These are phyloP conservation scores for Cicer judaicum DNA, from an alignment of 306 rosid genomes.

Conservation along the genomic window DNA sequence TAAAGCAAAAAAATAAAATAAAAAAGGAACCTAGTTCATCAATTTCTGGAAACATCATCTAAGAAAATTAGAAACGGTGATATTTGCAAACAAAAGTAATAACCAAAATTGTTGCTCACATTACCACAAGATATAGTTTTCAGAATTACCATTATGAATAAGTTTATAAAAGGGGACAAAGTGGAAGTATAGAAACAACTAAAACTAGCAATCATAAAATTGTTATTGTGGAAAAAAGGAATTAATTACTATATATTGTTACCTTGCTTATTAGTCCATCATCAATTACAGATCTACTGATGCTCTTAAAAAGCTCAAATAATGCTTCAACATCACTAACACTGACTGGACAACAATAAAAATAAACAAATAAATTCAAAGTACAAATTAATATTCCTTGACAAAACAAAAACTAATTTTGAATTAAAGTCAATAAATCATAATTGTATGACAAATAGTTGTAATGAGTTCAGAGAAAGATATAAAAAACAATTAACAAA, in stretches of 20 bases:
- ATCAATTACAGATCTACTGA: constrained; percentile 74
- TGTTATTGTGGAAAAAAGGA: constrained; percentile 19
- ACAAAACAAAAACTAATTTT: too few relatives aligned
- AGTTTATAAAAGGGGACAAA: neutral
- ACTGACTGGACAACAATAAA: constrained; percentile 61
- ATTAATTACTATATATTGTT: constrained; percentile 11
- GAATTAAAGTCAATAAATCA: too few relatives aligned
- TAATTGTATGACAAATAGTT: too few relatives aligned
- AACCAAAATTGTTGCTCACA: neutral
- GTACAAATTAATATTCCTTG: neutral
- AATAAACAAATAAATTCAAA: constrained; percentile 32
- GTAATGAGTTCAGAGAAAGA: too few relatives aligned
- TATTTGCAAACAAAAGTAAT: neutral
- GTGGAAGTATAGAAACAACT: neutral
- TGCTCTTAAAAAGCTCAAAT: constrained; percentile 85
- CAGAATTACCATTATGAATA: neutral
- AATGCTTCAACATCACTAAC: constrained; percentile 94
- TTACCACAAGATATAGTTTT: neutral
- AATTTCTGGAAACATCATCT: constrained; percentile 5
- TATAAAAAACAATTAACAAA: constrained; percentile 29
- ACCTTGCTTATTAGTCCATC: constrained; percentile 96
- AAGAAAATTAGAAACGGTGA: neutral
- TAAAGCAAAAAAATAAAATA: too few relatives aligned
- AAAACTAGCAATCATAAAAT: neutral
- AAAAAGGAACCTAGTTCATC: neutral